phyloP scores from a whole-genome alignment of 768 basidiomycete genomes.

The Leccinum imitatum region DNA sequence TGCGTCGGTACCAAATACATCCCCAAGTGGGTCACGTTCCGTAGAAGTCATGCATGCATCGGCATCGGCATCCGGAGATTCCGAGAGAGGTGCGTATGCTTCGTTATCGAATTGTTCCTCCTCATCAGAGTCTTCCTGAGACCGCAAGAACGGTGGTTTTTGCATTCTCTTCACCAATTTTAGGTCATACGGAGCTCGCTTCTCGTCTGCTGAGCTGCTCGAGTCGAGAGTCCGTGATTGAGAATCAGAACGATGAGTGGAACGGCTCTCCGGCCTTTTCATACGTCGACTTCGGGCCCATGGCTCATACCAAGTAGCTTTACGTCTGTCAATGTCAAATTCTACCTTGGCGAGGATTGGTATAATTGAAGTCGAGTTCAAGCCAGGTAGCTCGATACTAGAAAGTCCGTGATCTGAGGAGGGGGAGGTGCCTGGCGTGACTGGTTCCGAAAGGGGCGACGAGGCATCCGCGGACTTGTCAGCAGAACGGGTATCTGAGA shows the following conservation, averaged over 20 bases:
- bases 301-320: conserved; percentile 83
- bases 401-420: conserved; percentile 39
- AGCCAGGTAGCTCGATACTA: conserved; percentile 64
- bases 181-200: conserved; percentile 46
- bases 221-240: conserved; percentile 23
- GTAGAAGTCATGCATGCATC: conserved; percentile 40
- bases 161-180: conserved; percentile 51
- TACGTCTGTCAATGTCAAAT: conserved; percentile 85
- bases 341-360: conserved; percentile 93
- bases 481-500: conserved; percentile 46
- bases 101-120: conserved; percentile 28
- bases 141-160: conserved; percentile 35
- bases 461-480: conserved; percentile 50
- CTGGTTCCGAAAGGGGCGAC: conserved; percentile 43
- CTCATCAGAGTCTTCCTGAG: conserved; percentile 24
- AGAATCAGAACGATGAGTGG: conserved; percentile 28
- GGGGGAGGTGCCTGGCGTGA: conserved; percentile 56
- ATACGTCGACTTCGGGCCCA: conserved; percentile 69
- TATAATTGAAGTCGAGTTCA: conserved; percentile 61
- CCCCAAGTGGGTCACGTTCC: conserved; percentile 51
- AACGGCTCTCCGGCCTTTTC: conserved; percentile 51
- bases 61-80: conserved; percentile 19
- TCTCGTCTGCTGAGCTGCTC: conserved; percentile 26
- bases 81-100: conserved; percentile 32
- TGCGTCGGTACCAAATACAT: conserved; percentile 66